Conservation (phyloP, 2,329 filamentous ascomycete species). For the Pezicula carpinea region DNA sequence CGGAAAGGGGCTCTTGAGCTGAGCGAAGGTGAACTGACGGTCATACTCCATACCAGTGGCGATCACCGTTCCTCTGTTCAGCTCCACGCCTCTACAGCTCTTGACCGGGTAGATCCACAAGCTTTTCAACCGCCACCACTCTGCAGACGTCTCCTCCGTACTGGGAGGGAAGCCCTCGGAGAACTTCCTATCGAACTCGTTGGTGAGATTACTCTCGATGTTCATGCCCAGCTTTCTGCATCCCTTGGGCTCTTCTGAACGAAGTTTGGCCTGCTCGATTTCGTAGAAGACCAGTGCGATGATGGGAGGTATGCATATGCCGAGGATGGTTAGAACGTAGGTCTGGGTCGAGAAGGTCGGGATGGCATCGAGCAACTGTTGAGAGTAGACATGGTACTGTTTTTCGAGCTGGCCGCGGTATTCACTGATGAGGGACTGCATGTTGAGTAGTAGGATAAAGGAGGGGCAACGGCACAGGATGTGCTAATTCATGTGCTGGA, state of each 20-base stretch:
- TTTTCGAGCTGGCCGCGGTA: constrained; percentile 21
- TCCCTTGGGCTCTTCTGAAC: constrained; percentile 36
- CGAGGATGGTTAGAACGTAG: constrained; percentile 25
- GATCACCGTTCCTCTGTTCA: constrained; percentile 59
- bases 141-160: constrained; percentile 29
- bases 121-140: constrained; percentile 54
- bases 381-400: constrained; percentile 23
- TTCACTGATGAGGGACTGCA: constrained; percentile 21
- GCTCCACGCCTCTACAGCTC: constrained; percentile 72
- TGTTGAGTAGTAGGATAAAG: constrained; percentile 7
- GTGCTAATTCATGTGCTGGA: constrained; percentile 22
- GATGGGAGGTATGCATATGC: constrained; percentile 27
- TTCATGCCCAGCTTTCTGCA: constrained; percentile 48
- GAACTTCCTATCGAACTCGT: constrained; percentile 51
- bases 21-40: constrained; percentile 77
- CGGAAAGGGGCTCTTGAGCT: constrained; percentile 49
- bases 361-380: constrained; percentile 22
- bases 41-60: constrained; percentile 72
- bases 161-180: constrained; percentile 30
- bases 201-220: constrained; percentile 45
- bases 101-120: constrained; percentile 81
- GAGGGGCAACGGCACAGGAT: constrained; percentile 15
- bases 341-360: constrained; percentile 24
- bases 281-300: constrained; percentile 28
- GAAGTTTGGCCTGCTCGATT: constrained; percentile 23